These are phyloP conservation scores for Gyromitra esculenta DNA, from an alignment of 2,329 filamentous ascomycete species.

Conservation along the genomic window DNA sequence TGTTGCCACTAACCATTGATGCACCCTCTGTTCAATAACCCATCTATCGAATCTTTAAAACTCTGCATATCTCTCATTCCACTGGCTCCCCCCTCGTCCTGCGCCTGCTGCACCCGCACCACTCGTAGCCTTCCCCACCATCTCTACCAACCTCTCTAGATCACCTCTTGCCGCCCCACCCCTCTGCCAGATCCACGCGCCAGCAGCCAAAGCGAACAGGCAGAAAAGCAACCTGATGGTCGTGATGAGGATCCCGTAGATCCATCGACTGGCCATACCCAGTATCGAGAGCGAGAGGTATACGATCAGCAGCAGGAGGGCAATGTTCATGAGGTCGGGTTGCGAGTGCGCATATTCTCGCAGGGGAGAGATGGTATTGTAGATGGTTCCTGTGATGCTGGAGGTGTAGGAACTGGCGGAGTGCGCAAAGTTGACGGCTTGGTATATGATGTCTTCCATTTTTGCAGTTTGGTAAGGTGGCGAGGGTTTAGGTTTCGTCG, in stretches of 20 bases:
- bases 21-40: not conserved
- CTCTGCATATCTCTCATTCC: conserved; percentile 19
- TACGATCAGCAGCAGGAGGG: conserved; percentile 50
- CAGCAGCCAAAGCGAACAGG: conserved; percentile 33
- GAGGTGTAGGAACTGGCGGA: conserved; percentile 41
- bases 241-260: conserved; percentile 46
- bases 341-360: conserved; percentile 46
- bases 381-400: conserved; percentile 29
- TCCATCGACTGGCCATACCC: conserved; percentile 52
- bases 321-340: conserved; percentile 52
- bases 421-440: conserved; percentile 32
- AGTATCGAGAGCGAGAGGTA: conserved; percentile 54
- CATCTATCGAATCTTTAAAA: conserved; percentile 17
- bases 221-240: conserved; percentile 39
- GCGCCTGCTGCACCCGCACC: conserved; percentile 14
- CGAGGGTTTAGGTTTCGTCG: not conserved
- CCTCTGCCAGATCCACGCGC: conserved; percentile 46
- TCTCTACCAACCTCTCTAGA: conserved; percentile 36
- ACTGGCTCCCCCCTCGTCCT: conserved; percentile 16
- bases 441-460: conserved; percentile 49
- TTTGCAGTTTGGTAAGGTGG: conserved; percentile 14
- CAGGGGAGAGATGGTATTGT: conserved; percentile 33
- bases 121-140: conserved; percentile 37
- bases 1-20: conserved; percentile 6
- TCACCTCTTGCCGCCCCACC: conserved; percentile 41